Conservation (phyloP, 805 yeast species). For the Saccharomycopsis vini region DNA sequence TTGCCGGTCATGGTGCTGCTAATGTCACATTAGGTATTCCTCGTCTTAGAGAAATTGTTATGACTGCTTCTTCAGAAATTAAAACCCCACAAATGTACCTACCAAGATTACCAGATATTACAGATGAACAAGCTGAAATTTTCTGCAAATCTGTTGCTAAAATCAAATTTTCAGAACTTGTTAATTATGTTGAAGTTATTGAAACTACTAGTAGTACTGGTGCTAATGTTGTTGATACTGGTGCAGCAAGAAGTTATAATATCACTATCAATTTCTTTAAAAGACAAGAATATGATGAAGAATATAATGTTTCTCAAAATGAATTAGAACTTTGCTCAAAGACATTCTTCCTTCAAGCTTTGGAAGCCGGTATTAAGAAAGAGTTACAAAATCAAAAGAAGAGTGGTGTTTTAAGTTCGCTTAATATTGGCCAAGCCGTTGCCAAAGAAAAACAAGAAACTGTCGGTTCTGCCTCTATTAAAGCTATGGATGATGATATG, state of each 20-base stretch:
- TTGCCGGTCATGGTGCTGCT: conserved; percentile 99
- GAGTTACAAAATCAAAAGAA: conserved; percentile 78
- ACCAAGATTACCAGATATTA: conserved; percentile 73
- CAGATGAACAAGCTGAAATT: conserved; percentile 80
- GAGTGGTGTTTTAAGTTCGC: conserved; percentile 43
- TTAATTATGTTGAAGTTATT: conserved; percentile 74
- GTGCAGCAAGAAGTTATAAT: conserved; percentile 59
- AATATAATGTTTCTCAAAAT: conserved; percentile 78
- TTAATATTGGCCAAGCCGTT: conserved; percentile 55
- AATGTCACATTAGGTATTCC: conserved; percentile 99
- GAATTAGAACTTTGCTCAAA: conserved; percentile 66
- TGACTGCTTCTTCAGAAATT: conserved; percentile 94
- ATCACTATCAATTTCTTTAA: conserved; percentile 71
- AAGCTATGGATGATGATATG: conserved; percentile 37
- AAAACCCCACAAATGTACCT: conserved; percentile 99
- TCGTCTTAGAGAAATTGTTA: conserved; percentile 98
- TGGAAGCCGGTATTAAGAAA: conserved; percentile 67
- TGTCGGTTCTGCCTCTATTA: conserved; percentile 29
- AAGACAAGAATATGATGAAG: conserved; percentile 66
- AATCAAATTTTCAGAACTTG: conserved; percentile 79
- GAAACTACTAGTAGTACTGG: conserved; percentile 71
- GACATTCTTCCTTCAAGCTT: conserved; percentile 51
- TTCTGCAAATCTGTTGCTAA: conserved; percentile 87
- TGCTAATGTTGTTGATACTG: conserved; percentile 33
- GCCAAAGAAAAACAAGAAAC: conserved; percentile 44